These are phyloP conservation scores for Botryosphaeria dothidea DNA, from an alignment of 2,329 filamentous ascomycete species.

Conservation along the genomic window DNA sequence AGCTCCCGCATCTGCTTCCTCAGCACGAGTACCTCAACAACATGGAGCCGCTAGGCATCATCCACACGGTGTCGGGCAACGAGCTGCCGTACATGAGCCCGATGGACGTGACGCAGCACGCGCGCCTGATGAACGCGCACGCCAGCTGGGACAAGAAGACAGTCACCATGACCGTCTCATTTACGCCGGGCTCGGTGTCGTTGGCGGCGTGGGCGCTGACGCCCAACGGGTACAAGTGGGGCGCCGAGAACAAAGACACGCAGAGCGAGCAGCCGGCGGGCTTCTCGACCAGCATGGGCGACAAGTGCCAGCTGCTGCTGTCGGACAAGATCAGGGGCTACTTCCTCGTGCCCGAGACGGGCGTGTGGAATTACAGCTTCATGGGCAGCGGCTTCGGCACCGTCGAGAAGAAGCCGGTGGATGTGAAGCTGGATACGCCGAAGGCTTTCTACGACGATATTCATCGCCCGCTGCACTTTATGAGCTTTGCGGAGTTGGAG, in stretches of 20 bases:
- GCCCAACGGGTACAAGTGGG: constrained; percentile 93
- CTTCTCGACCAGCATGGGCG: constrained; percentile 87
- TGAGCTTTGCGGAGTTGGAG: constrained; percentile 95
- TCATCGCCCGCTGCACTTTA: constrained; percentile 92
- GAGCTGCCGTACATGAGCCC: constrained; percentile 97
- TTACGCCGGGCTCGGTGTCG: constrained; percentile 95
- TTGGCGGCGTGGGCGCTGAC: constrained; percentile 92
- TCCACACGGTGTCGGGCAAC: constrained; percentile 93
- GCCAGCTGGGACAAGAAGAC: constrained; percentile 83
- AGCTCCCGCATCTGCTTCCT: constrained; percentile 84
- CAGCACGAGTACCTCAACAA: constrained; percentile 86
- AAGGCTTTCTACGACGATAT: constrained; percentile 85
- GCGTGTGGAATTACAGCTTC: constrained; percentile 97
- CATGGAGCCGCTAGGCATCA: constrained; percentile 89
- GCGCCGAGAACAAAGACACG: constrained; percentile 90
- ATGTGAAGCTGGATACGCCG: constrained; percentile 93
- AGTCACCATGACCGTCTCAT: constrained; percentile 91
- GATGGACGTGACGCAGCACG: constrained; percentile 90
- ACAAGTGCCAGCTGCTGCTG: constrained; percentile 91
- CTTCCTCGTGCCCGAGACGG: constrained; percentile 90
- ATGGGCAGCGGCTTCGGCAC: constrained; percentile 87
- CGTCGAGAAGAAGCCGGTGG: constrained; percentile 86
- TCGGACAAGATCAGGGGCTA: constrained; percentile 93
- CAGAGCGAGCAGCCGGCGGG: constrained; percentile 92
- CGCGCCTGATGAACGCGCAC: constrained; percentile 84